These are phyloP conservation scores for Colletotrichum tropicale DNA, from an alignment of 2,329 filamentous ascomycete genomes.

Conservation along the genomic window DNA sequence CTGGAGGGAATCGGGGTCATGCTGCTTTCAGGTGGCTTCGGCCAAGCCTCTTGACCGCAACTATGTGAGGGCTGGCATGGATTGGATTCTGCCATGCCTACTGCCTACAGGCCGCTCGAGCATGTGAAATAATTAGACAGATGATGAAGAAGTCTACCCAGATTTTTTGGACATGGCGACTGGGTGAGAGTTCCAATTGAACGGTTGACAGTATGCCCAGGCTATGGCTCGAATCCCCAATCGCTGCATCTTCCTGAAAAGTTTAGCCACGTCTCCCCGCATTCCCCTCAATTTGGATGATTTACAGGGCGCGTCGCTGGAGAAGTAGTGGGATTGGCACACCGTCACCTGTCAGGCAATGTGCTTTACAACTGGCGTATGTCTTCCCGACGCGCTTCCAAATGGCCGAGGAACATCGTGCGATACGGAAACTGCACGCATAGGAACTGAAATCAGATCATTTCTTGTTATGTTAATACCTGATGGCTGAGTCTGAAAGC, in stretches of 20 bases:
- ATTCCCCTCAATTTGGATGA: background rate
- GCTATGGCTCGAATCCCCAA: background rate
- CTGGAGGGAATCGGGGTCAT: background rate
- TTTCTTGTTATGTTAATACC: accelerated
- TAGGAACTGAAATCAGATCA: background rate
- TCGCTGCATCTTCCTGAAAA: background rate
- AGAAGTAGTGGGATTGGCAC: background rate
- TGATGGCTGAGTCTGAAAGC: background rate
- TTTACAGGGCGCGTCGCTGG: background rate
- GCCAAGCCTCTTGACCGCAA: background rate
- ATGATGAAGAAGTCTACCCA: background rate
- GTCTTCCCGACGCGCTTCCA: background rate
- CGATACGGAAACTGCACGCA: background rate
- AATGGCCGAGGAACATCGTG: background rate
- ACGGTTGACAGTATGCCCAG: background rate
- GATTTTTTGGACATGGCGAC: background rate
- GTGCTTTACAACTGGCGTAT: background rate
- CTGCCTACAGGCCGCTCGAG: background rate
- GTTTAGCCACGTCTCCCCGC: background rate
- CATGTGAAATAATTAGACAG: background rate
- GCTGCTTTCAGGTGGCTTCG: background rate
- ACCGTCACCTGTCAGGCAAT: background rate
- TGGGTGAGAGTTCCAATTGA: background rate
- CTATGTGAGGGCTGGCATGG: background rate
- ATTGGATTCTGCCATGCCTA: background rate